phyloP scores from a whole-genome alignment of 768 basidiomycete genomes.

The Artomyces pyxidatus region DNA sequence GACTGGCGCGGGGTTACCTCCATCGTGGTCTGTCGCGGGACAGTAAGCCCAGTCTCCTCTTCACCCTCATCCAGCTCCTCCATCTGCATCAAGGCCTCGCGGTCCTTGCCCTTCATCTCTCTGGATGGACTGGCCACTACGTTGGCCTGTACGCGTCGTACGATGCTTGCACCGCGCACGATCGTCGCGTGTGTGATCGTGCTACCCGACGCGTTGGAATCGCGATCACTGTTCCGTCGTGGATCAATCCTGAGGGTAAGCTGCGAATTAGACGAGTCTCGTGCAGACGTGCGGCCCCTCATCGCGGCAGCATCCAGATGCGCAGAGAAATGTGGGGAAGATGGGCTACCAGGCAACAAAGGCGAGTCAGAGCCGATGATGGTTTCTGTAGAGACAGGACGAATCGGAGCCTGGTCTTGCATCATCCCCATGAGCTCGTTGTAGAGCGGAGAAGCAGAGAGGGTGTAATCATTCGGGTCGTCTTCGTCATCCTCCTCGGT shows the following conservation, averaged over 20 bases:
- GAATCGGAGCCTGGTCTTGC: constrained; percentile 9
- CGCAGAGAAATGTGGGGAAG: neutral
- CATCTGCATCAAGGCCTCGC: neutral
- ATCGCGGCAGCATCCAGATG: neutral
- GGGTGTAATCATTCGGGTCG: constrained; percentile 1
- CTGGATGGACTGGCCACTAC: constrained; percentile 3
- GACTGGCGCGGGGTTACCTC: neutral
- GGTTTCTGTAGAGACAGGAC: neutral
- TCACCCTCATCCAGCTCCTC: constrained; percentile 4
- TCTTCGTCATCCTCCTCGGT: neutral
- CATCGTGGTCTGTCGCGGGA: neutral
- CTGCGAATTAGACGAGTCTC: constrained; percentile 5
- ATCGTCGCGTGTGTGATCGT: constrained; percentile 16
- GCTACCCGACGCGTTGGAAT: constrained; percentile 10
- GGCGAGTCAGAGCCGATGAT: neutral
- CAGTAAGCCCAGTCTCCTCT: neutral
- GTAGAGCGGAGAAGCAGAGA: constrained; percentile 13
- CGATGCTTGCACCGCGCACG: constrained; percentile 15
- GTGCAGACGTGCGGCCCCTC: neutral
- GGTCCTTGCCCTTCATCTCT: constrained; percentile 7
- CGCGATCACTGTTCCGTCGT: constrained; percentile 8
- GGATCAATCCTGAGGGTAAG: constrained; percentile 9
- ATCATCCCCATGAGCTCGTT: constrained; percentile 18
- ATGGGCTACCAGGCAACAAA: neutral
- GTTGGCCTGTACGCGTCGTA: constrained; percentile 13